Base-by-base conservation (phyloP, 805 yeast genomes). In the Saccharomycopsis fibuligera region DNA sequence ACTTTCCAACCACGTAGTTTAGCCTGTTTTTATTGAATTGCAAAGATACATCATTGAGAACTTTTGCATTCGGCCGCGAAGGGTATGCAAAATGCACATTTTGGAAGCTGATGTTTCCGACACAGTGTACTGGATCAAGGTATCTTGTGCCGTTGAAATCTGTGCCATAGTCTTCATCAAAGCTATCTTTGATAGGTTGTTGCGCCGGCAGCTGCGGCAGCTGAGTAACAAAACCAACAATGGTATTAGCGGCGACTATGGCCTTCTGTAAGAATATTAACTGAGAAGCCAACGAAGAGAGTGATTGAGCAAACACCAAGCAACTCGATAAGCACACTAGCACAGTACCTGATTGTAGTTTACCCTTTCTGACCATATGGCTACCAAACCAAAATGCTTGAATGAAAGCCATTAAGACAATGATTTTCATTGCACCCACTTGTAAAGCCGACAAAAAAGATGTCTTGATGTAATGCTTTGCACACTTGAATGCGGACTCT, bases 321-420 rank as follows among this genome's bases (percentile, higher is more conserved):
- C 96, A 87, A 9, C 96, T 75, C 56, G 87, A 79, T 57, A 93
- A 88, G 35, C 95, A 84, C 0, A 96, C 83, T 44, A 93, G 67
- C 0, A 91, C 86, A 35, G 79, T 73, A 10, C 86, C 83, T 2
- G 87, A 67, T 1, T 68, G 57, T 12, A 81, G 60, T 6, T 73
- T 69, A 0, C 78, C 77, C 4, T 65, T 62, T 31, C 65, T 63
- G 2, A 88, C 81, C 69, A 86, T 73, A 40, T 70, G 71, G 25
- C 83, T 75, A 1, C 98, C 99, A 66, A 83, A 91, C 87, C 95
- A 89, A 58, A 93, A 86, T 0, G 91, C 95, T 63, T 87, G 96
- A 2, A 90, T 85, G 68, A 91, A 89, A 80, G 89, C 81, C 60
- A 80, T 61, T 35, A 87, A 67, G 0, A 83, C 73, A 3, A 90